phyloP scores from a whole-genome alignment of 805 yeast genomes.

The Yueomyces sinensis region DNA sequence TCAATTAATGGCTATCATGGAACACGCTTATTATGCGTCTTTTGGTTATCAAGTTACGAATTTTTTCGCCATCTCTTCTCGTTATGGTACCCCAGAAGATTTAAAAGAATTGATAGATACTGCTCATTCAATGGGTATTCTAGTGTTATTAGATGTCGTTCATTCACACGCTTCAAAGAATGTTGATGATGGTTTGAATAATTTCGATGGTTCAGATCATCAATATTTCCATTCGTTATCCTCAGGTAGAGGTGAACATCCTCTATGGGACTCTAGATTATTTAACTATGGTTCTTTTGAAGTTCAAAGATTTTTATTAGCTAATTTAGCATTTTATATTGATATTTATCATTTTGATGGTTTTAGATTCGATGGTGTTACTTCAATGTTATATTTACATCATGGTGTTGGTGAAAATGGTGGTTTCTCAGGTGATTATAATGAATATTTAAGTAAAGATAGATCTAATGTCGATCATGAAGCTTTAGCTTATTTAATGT shows the following conservation, averaged over 20 bases:
- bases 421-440: constrained; percentile 84
- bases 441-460: constrained; percentile 66
- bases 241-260: constrained; percentile 81
- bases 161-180: constrained; percentile 95
- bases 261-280: constrained; percentile 90
- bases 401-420: constrained; percentile 80
- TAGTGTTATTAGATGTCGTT: constrained; percentile 81
- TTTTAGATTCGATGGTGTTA: constrained; percentile 93
- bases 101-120: constrained; percentile 80
- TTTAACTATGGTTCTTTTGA: constrained; percentile 89
- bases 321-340: constrained; percentile 72
- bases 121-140: constrained; percentile 79
- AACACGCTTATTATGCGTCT: constrained; percentile 95
- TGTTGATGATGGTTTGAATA: constrained; percentile 84
- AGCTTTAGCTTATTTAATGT: constrained; percentile 74
- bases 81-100: constrained; percentile 94
- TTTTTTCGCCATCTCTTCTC: constrained; percentile 79
- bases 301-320: constrained; percentile 71
- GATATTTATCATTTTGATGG: constrained; percentile 87
- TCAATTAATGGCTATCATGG: constrained; percentile 97
- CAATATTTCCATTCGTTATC: constrained; percentile 71
- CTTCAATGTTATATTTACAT: constrained; percentile 81
- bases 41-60: constrained; percentile 96
- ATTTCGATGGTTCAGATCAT: constrained; percentile 90
- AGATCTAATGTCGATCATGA: constrained; percentile 72